Percentiles rank a stretch among this genome's conserved stretches.
phyloP scores from a whole-genome alignment of 495 filamentous ascomycete species.

The Penicillium paxilli region DNA sequence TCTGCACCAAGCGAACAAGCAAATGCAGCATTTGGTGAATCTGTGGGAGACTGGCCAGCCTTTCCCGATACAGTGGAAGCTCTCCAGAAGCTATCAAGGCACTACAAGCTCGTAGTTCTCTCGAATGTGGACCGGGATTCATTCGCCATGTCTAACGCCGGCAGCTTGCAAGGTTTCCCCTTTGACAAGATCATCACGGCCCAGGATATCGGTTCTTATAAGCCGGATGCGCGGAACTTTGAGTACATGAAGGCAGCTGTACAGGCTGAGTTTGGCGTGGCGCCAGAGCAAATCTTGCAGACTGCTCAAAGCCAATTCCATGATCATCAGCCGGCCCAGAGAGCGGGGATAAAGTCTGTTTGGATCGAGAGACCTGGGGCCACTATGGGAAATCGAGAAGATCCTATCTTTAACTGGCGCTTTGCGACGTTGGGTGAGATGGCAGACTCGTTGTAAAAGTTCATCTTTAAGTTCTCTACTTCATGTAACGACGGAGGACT shows the following conservation, averaged over 20 bases:
- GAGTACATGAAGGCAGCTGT: slow-evolving; percentile 58
- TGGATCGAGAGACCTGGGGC: slow-evolving; percentile 67
- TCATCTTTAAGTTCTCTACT: no score
- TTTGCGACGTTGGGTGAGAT: slow-evolving; percentile 71
- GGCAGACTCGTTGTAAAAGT: slow-evolving; percentile 65
- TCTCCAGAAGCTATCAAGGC: slow-evolving; percentile 51
- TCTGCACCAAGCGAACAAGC: slow-evolving; percentile 29
- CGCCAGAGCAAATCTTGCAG: slow-evolving; percentile 59
- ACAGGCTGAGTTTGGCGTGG: slow-evolving; percentile 54
- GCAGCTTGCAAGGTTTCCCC: slow-evolving; percentile 44
- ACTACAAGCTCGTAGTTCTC: slow-evolving; percentile 70
- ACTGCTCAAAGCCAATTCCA: slow-evolving; percentile 68
- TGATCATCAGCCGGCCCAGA: slow-evolving; percentile 69
- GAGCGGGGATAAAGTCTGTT: slow-evolving; percentile 60
- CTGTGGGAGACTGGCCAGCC: slow-evolving; percentile 60
- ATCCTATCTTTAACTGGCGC: slow-evolving; percentile 53
- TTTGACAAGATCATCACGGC: slow-evolving; percentile 77
- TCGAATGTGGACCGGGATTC: slow-evolving; percentile 70
- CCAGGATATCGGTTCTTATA: slow-evolving; percentile 73
- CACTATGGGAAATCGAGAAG: slow-evolving; percentile 42
- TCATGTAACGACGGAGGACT: no score
- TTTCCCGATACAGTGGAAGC: slow-evolving; percentile 66
- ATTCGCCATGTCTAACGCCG: slow-evolving; percentile 54
- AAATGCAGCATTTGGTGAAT: slow-evolving; percentile 46
- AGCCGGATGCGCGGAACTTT: slow-evolving; percentile 69